Base-by-base conservation (phyloP, 768 basidiomycete genomes). In the Grammothele lineata region DNA sequence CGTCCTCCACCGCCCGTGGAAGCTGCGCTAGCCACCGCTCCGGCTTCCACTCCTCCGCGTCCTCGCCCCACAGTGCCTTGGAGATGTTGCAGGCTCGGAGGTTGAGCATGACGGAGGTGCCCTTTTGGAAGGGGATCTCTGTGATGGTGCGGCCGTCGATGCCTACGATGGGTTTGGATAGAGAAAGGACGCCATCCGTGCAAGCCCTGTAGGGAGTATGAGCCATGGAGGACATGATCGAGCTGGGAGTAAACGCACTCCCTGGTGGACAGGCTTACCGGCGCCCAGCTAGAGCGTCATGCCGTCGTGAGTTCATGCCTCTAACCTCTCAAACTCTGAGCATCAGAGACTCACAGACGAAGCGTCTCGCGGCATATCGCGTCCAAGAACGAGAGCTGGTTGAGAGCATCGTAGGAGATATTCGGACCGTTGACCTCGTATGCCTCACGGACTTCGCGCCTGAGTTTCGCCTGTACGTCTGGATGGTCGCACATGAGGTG, bases 141-240 rank as follows among this genome's bases (percentile, higher is more conserved):
- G 67, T 57, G 8, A 73, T 64, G 0, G 51, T 55, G 40, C 66
- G 54, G 0, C 77, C 76, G 0, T 69, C 57, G 0, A 59, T 51
- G 0, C 72, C 74, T 8, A 51, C 58, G 19, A 81, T 53, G 4
- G 78, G 77, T 0, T 57, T 57, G n/a, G 63, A 67, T n/a, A 85
- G 69, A 0, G 81, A 81, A 8, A 85, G 71, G 3, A 78, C 57
- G 52, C 82, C 78, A 54, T 84, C 80, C 17, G 45, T 33, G 41
- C 47, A 40, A 32, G 15, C 27, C 27, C 27, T 30, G 14, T 30
- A 14, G 27, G 27, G 27, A n/a, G n/a, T n/a, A n/a, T n/a, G n/a
- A n/a, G n/a, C n/a, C 27, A 30, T 30, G 27, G 8, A 14, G 14
- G 14, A 7, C 27, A 14, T 30, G 27, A 30, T 7, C 14, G 14